These are phyloP conservation scores for Rosa chinensis DNA, from an alignment of 306 rosid species.

Conservation along the genomic window DNA sequence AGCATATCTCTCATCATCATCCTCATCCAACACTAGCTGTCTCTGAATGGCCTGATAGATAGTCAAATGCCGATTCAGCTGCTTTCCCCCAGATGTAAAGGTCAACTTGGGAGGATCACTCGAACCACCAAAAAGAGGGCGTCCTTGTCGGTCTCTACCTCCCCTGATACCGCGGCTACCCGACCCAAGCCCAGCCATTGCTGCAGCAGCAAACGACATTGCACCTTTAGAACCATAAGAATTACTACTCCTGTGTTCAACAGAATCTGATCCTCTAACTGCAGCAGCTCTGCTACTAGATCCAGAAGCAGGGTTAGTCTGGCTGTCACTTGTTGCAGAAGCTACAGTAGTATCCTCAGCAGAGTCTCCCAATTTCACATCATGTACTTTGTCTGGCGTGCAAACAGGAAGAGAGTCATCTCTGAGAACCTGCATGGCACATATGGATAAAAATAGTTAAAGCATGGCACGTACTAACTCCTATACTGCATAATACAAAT, in stretches of 20 bases:
- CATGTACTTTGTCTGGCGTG: conserved; percentile 94
- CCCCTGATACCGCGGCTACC: conserved; percentile 86
- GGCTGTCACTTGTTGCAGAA: conserved; percentile 68
- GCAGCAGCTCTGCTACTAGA: conserved; percentile 86
- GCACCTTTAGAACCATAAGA: conserved; percentile 83
- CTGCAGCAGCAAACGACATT: conserved; percentile 99
- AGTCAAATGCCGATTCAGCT: conserved; percentile 87
- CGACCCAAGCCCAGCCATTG: conserved; percentile 97
- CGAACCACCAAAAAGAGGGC: conserved; percentile 61
- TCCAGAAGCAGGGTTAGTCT: conserved; percentile 76
- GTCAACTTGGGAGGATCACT: conserved; percentile 76
- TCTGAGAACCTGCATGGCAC: conserved; percentile 64
- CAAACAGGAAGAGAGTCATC: conserved; percentile 94
- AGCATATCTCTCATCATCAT: conserved; percentile 89
- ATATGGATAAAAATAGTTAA: not conserved
- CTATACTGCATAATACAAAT: not conserved
- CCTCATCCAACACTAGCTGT: conserved; percentile 91
- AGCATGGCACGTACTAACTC: not conserved
- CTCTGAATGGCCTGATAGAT: conserved; percentile 96
- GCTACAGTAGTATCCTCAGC: conserved; percentile 68
- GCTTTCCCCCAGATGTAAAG: conserved; percentile 90
- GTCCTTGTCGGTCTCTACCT: conserved; percentile 86
- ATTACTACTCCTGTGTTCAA: conserved; percentile 70
- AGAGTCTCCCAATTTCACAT: conserved; percentile 88
- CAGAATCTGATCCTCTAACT: conserved; percentile 61